Conservation (phyloP, 345 rosid species). For the Melaleuca alternifolia region DNA sequence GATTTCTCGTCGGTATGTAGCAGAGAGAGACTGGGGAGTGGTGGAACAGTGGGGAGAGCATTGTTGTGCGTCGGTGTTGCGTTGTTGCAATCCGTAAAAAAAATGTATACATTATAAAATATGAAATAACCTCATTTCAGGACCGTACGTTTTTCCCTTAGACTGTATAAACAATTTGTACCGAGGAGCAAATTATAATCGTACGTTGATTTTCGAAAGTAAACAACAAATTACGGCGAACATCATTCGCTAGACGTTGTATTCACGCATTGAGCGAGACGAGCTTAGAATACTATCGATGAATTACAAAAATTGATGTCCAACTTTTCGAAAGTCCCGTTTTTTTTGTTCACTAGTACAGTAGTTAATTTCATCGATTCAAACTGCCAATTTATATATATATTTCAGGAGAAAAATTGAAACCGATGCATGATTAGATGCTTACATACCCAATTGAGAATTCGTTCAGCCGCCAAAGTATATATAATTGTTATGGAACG, state of each 20-base stretch:
- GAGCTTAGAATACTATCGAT: not conserved
- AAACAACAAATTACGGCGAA: too few species aligned
- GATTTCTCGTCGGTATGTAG: conserved; percentile 44
- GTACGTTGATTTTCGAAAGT: not conserved
- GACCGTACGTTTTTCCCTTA: not conserved
- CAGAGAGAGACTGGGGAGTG: conserved; percentile 2
- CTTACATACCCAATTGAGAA: fast-evolving
- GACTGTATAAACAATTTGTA: not conserved
- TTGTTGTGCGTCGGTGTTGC: not conserved
- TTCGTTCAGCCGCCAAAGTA: not conserved
- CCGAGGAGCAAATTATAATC: not conserved
- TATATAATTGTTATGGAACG: not conserved
- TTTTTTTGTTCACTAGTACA: fast-evolving
- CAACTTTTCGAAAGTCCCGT: not conserved
- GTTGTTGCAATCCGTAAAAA: not conserved
- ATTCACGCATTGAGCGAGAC: not conserved
- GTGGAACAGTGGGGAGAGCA: not conserved
- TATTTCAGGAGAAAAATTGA: not conserved
- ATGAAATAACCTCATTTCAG: too few species aligned
- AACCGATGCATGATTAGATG: fast-evolving
- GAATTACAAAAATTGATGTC: not conserved
- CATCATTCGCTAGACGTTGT: not conserved
- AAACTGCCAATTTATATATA: not conserved
- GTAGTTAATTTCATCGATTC: not conserved
- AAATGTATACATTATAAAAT: not conserved